Evolutionary conservation across 306 rosid genomes (phyloP).

Genomic region (Cotoneaster glaucophyllus): DNA sequence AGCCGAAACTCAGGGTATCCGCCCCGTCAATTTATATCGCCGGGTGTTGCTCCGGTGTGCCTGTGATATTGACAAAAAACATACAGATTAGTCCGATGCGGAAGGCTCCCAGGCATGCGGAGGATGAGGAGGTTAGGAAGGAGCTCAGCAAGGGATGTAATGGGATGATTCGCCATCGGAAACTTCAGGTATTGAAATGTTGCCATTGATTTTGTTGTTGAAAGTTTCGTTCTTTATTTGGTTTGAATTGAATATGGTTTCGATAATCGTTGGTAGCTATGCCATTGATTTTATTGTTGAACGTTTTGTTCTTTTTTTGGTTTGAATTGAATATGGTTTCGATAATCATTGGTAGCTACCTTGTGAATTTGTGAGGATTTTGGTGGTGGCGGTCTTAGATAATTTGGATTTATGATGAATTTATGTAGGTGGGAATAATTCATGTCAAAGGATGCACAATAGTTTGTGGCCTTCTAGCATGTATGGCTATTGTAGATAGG

Average conservation of each 20-base stretch:
- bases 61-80: constrained; percentile 65
- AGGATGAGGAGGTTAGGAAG: constrained; percentile 71
- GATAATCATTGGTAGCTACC: not conserved
- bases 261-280: not conserved
- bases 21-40: constrained; percentile 73
- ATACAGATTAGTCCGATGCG: constrained; percentile 68
- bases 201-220: not conserved
- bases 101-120: constrained; percentile 57
- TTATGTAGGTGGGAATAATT: not conserved
- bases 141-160: constrained; percentile 23
- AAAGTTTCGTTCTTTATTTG: not conserved
- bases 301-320: not conserved
- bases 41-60: constrained; percentile 74
- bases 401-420: not conserved
- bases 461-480: not conserved
- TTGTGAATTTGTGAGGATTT: not conserved
- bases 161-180: constrained; percentile 32
- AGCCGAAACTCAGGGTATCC: constrained; percentile 65
- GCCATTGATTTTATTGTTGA: not conserved
- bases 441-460: not conserved
- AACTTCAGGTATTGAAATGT: constrained; percentile 44
- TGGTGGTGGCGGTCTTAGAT: not conserved
- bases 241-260: not conserved
- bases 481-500: not conserved
- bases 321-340: not conserved